Percentiles rank a stretch among this genome's conserved stretches.
Conservation (phyloP, 2,329 filamentous ascomycete species). For the Fusarium subglutinans region DNA sequence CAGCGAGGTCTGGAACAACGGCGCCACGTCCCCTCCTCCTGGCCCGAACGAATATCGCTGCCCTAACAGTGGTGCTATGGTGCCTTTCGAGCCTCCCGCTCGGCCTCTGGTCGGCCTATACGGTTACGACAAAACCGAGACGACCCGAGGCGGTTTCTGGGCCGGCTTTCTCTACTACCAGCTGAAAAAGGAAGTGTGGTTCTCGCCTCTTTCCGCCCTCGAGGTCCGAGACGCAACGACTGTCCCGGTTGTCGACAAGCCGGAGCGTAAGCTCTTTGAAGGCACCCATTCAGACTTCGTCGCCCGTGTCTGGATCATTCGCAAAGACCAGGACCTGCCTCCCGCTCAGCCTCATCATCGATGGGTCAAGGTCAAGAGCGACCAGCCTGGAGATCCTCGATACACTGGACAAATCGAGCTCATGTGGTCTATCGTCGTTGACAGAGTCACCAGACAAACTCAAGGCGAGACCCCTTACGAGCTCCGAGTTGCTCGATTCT, state of each 20-base stretch:
- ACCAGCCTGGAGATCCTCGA: not conserved
- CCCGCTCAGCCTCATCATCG: not conserved
- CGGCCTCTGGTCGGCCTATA: not conserved
- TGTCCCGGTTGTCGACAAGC: not conserved
- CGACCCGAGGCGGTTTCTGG: not conserved
- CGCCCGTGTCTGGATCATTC: not conserved
- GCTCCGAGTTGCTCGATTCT: not conserved
- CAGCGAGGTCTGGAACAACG: not conserved
- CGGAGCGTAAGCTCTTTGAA: not conserved
- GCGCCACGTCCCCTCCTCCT: not conserved
- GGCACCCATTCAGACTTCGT: not conserved
- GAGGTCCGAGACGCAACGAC: not conserved
- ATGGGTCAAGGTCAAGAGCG: not conserved
- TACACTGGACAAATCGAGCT: not conserved
- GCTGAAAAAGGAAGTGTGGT: not conserved
- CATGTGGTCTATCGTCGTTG: not conserved
- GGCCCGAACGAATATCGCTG: not conserved
- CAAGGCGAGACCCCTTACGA: not conserved
- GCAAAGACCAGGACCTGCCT: not conserved
- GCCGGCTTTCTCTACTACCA: not conserved
- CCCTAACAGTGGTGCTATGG: not conserved
- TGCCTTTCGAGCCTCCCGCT: not conserved
- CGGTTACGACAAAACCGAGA: not conserved
- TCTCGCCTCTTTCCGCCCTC: not conserved
- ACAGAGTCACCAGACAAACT: not conserved